Evolutionary conservation across 2,329 filamentous ascomycete species (phyloP), one percentile per base, ranked within the genome.

Genomic region (Calonectria crousiana): DNA sequence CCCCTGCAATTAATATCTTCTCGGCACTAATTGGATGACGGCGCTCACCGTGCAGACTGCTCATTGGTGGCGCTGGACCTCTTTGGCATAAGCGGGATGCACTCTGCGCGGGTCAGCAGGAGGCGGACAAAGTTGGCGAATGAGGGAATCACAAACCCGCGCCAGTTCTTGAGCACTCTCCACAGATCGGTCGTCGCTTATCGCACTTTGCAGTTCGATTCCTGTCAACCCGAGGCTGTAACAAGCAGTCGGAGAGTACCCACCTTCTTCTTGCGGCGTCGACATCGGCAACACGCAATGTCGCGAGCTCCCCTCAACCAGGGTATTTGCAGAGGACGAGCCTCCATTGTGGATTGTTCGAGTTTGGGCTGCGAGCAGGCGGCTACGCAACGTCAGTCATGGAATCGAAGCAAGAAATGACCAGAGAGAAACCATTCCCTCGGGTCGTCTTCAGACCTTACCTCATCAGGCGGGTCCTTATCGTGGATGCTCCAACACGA

Each of bases 181-280:
- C 56, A n/a, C 56, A 62, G 32, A 62, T 62, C 32, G 56, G 56
- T 13, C 56, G 56, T 28, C 56, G 56, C 56, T 62, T 62, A 62
- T 62, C 56, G 56, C 56, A 62, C 56, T 62, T 16, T 13, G 14
- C n/a, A 11, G 56, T 26, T 23, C 56, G 23, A 41, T 16, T 20
- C 16, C 56, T 34, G 34, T 62, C 56, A 62, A 32, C 41, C 13
- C 32, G n/a, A 41, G 16, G 56, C 23, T 62, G 20, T 16, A 6
- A 20, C n/a, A 16, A 53, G 11, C 13, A n/a, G n/a, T 26, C 20
- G 56, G 34, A 62, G 32, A 16, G 32, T 62, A 62, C 56, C 56
- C 56, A 62, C 56, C 56, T 62, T 62, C 56, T 62, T 62, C 56
- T 62, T 62, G 32, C 56, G 56, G 32, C 56, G 32, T 26, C 56